Evolutionary conservation across 495 filamentous ascomycete species (phyloP), one percentile per base, ranked within the genome.

Genomic region (Pyrenopolyporus hunteri): DNA sequence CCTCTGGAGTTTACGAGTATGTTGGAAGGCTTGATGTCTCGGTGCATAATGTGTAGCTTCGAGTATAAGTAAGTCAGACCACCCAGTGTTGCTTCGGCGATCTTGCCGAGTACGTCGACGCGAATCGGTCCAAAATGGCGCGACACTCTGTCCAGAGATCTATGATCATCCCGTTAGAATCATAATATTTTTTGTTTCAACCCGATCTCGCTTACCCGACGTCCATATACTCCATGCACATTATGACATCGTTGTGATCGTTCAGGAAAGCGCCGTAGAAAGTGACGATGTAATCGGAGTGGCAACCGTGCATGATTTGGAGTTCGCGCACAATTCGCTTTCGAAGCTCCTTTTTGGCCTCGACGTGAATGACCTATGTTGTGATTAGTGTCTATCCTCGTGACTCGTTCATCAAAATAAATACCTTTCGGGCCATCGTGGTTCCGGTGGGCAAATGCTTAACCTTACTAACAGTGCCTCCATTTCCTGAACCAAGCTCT

Each of bases 191-290:
- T 20, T 22, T 22, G 16, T 25, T 7, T n/a, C 31, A 31, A 10
- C 13, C 17, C n/a, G 39, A 45, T 32, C 33, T 10, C 13, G 76
- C 86, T 73, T 83, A 98, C 94, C 95, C 95, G 75, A 92, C 91
- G 79, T 98, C 94, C 92, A 96, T 96, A 69, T 98, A 97, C 73
- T 98, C 94, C 94, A 98, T 98, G 72, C 94, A 98, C 89, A 98
- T 89, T 57, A 97, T 92, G 58, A 98, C 95, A 76, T 98, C 94
- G 61, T 94, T 89, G 39, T 88, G 89, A 64, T 97, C 91, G 66
- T 96, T 97, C 55, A 97, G 83, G 75, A 98, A 98, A 17, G 94
- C 94, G 42, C 94, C 94, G 67, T 97, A 97, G 74, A 98, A 98
- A 10, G 87, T 95, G 19, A 98, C 94, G 66, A 98, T 98, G 70